A percentile compares a stretch with the other conserved stretches of the same genome.
Conservation (phyloP, 805 yeast genomes). For the Huiozyma sinensis region DNA sequence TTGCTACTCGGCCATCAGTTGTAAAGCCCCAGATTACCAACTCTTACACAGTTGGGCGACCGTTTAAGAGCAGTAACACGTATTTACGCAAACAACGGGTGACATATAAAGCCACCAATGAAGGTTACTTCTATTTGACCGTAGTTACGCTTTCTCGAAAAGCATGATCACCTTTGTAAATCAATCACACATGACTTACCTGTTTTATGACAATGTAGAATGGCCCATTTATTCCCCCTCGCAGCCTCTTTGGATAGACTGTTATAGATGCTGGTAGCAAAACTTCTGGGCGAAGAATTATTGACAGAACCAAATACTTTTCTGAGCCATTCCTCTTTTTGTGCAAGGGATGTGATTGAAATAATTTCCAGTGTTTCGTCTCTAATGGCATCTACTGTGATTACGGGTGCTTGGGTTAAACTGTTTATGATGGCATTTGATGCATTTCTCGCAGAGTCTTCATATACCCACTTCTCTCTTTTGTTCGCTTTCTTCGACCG, state of each 20-base stretch:
- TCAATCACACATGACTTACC: slow-evolving; percentile 61
- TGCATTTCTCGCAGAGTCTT: slow-evolving; percentile 59
- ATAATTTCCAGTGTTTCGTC: slow-evolving; percentile 85
- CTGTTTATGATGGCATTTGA: slow-evolving; percentile 42
- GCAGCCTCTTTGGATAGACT: slow-evolving; percentile 63
- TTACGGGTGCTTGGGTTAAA: slow-evolving; percentile 57
- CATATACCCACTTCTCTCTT: slow-evolving; percentile 66
- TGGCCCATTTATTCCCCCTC: slow-evolving; percentile 64
- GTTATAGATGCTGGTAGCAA: slow-evolving; percentile 61
- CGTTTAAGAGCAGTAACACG: too few relatives aligned
- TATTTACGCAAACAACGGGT: too few relatives aligned
- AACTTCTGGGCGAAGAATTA: slow-evolving; percentile 72
- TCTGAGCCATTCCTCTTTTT: slow-evolving; percentile 66
- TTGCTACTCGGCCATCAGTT: too few relatives aligned
- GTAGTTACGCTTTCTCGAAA: too few relatives aligned
- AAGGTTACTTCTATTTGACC: too few relatives aligned
- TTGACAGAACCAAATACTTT: slow-evolving; percentile 68
- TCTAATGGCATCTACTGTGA: slow-evolving; percentile 62
- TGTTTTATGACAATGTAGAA: slow-evolving; percentile 68
- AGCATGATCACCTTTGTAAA: slow-evolving; percentile 38
- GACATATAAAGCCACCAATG: too few relatives aligned
- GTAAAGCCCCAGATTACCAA: too few relatives aligned
- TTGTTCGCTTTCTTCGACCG: slow-evolving; percentile 67
- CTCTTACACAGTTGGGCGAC: too few relatives aligned
- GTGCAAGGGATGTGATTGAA: slow-evolving; percentile 60